Base-by-base conservation (phyloP, 2,329 filamentous ascomycete genomes). In the Graphilbum ipis-grandicollis region DNA sequence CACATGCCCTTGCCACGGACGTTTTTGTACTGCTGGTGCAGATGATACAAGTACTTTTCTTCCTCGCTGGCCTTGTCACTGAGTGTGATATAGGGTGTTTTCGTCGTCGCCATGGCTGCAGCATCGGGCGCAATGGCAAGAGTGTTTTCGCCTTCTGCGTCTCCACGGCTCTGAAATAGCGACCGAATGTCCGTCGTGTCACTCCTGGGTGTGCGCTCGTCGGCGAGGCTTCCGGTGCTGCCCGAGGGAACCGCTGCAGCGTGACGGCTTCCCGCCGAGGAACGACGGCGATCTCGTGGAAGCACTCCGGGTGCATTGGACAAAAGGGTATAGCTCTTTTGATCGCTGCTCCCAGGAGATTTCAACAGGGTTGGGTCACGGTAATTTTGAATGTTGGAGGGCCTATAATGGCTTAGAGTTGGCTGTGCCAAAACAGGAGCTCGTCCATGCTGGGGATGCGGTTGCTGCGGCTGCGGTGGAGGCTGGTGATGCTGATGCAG, bases 1-100 rank as follows among this genome's bases (percentile, higher is more conserved):
- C 68, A 73, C 66, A 72, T 72, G 25, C 67, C 65, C 43, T 67
- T 66, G 14, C 68, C 68, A 45, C 66, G 67, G 36, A 59, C 56
- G 17, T 58, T 46, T 14, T 58, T 52, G 44, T 62, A 58, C 19
- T 58, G 47, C 47, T 59, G 60, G 12, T 66, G 56, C n/a, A 65
- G 56, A 19, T 64, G 53, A 34, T 70, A 63, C 23, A 73, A 58
- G 36, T 53, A 65, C 18, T 55, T 56, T 41, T 67, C 62, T 25
- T 68, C 60, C 2, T 60, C 56, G 1, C 63, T 62, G 19, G 64
- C 63, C 15, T 56, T 56, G 18, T 53, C 50, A 38, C 61, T 62
- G 31, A 71, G 54, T 4, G n/a, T 15, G 3, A 39, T 22, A 5
- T 33, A 9, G 5, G 29, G 13, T 3, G 18, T 4, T 4, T 19